Evolutionary conservation across 2,329 filamentous ascomycete genomes (phyloP), one percentile per base, ranked within the genome.

Genomic region (Juglanconis oblonga): DNA sequence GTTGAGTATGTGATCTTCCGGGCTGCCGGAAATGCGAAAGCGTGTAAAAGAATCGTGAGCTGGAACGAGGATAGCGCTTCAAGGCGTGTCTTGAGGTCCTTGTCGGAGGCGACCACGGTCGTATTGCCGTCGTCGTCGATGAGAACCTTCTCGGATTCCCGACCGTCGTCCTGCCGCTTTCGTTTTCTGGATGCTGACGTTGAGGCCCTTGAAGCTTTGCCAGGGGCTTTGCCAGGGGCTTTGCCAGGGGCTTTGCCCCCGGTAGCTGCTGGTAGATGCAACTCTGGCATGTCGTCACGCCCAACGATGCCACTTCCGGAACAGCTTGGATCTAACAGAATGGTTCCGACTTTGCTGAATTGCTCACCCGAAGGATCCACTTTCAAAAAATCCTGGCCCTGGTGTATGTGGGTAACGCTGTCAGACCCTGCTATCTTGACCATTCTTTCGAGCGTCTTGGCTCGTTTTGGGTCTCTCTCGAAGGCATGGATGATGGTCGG

Each of bases 271-370:
- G 80, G 81, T 33, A 96, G 78, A 63, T 87, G 80, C 45, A 95
- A 73, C 64, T 83, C 76, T 4, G 91, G 87, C 71, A 88, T 84
- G 50, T 92, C 90, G 67, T 97, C 92, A 24, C 95, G 84, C 2
- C 93, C 91, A 31, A 97, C 86, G 58, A 99, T 99, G 1, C 95
- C 95, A 70, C 92, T 97, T 0, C 95, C 95, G 1, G 93, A 97
- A 72, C 95, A 99, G 71, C 92, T 97, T 0, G 95, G 95, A 71
- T 99, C 95, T 2, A 99, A 81, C 0, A 99, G 80, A 45, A 99
- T 78, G 7, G 89, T 89, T 0, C 87, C 85, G n/a, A 97, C 91
- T n/a, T 85, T 77, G 51, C 76, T 75, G 68, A 88, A 94, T 51
- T 82, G 79, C 3, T 79, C 73, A 1, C 84, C 81, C 1, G 74